Evolutionary conservation across 2,329 filamentous ascomycete species (phyloP).

Genomic region (Colletotrichum sp.): DNA sequence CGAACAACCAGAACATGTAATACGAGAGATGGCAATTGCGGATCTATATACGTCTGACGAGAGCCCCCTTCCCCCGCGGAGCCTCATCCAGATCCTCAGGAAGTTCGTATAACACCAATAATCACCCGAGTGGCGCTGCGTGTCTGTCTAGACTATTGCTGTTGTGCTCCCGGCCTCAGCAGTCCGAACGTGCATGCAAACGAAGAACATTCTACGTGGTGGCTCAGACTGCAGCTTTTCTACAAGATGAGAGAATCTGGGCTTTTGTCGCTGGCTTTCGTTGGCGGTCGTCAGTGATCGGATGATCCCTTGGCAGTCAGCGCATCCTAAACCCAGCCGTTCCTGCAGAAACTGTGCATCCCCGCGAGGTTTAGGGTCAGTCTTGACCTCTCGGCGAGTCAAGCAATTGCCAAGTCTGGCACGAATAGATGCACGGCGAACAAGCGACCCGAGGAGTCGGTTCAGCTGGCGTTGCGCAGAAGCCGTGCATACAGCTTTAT

Average conservation of each 20-base stretch:
- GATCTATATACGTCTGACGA: not conserved
- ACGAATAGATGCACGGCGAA: not conserved
- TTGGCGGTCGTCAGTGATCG: not conserved
- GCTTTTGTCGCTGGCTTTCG: not conserved
- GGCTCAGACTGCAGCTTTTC: not conserved
- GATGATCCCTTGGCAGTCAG: not conserved
- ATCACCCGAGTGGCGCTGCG: not conserved
- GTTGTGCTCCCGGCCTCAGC: not conserved
- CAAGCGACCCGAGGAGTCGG: not conserved
- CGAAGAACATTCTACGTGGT: not conserved
- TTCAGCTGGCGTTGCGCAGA: not conserved
- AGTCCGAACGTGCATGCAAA: not conserved
- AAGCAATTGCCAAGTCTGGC: not conserved
- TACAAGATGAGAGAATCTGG: not conserved
- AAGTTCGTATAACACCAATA: not conserved
- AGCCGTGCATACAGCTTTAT: not conserved
- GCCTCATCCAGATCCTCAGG: not conserved
- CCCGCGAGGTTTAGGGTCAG: not conserved
- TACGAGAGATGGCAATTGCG: not conserved
- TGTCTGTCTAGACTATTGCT: not conserved
- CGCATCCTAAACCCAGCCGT: not conserved
- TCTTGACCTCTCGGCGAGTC: not conserved
- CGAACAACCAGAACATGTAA: not conserved
- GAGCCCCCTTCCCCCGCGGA: not conserved
- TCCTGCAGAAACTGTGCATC: not conserved